Evolutionary conservation across 2,329 filamentous ascomycete genomes (phyloP), one percentile per base, ranked within the genome.

Genomic region (Monosporascus sp.): DNA sequence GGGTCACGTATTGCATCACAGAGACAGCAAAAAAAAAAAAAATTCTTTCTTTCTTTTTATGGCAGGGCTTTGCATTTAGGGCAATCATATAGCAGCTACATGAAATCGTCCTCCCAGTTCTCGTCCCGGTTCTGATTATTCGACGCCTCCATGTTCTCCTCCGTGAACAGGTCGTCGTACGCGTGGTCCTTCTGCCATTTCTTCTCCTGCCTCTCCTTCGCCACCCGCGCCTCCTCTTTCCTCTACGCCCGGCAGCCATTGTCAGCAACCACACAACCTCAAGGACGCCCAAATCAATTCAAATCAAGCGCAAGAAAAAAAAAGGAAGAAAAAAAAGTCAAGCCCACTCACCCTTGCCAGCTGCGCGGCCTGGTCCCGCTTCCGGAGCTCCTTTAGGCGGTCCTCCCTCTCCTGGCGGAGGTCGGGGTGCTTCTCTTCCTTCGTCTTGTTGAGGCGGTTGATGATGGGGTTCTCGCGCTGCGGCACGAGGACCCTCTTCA

Each of bases 361-460:
- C 60, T 75, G 74, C 1, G 78, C 75, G 15, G 82, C 81, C 64
- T 86, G 82, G 50, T 96, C 90, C 54, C 76, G 80, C 68, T 84
- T 86, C 58, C 90, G 79, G 61, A 93, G 74, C 71, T 88, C 84
- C 62, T 83, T 84, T 55, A 87, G 72, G 42, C 83, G 81, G 48
- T 90, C 88, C 51, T 96, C 91, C 67, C 86, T 89, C 74, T 97
- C 92, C 66, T 86, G 83, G 54, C 80, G 78, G 14, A 99, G 74
- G 67, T 97, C 90, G 0, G 93, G 91, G 68, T 86, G 90, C 70
- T 86, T 89, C 74, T 97, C 93, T 36, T 89, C 83, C 62, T 88
- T 90, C 37, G 94, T 99, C 80, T 97, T 99, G 77, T 97, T 97
- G 59, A 99, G 82, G n/a, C 94, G 85, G 74, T 99, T 99, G 74